Evolutionary conservation across 371 early-diverging fungal genomes (phyloP).

Genomic region (Mucor saturninus): DNA sequence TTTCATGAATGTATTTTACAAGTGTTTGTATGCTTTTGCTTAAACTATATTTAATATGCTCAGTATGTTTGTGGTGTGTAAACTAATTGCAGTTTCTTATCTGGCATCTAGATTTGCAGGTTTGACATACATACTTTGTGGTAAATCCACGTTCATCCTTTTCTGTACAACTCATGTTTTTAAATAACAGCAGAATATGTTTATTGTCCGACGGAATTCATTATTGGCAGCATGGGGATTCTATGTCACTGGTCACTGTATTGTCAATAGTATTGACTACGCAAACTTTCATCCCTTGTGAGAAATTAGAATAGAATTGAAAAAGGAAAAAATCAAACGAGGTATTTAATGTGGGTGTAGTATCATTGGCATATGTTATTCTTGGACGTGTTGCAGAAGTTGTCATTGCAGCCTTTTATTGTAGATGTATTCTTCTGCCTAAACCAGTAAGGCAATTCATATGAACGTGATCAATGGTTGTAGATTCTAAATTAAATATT

Average conservation of each 20-base stretch:
- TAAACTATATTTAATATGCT: constrained; percentile 91
- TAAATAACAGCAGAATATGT: constrained; percentile 78
- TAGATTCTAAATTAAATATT: constrained; percentile 12
- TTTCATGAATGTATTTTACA: neutral
- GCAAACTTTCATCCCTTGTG: constrained; percentile 80
- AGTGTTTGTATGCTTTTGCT: neutral
- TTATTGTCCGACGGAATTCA: constrained; percentile 84
- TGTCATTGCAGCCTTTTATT: constrained; percentile 77
- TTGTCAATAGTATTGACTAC: constrained; percentile 80
- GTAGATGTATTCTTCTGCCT: constrained; percentile 87
- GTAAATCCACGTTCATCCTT: neutral
- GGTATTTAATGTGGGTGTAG: constrained; percentile 36
- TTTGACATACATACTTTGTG: constrained; percentile 78
- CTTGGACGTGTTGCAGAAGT: constrained; percentile 86
- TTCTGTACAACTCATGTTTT: neutral
- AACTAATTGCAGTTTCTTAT: constrained; percentile 78
- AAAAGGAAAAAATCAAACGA: neutral
- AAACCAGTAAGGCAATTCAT: constrained; percentile 64
- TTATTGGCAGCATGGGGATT: constrained; percentile 93
- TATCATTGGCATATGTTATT: constrained; percentile 81
- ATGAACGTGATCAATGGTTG: constrained; percentile 16
- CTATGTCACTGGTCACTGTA: constrained; percentile 92
- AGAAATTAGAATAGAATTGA: neutral
- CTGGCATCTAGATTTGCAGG: constrained; percentile 78
- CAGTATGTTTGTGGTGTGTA: constrained; percentile 80